A percentile compares a stretch with the other conserved stretches of the same genome.
These are phyloP conservation scores for Pyrus pyrifolia DNA, from an alignment of 306 rosid genomes.

Conservation along the genomic window DNA sequence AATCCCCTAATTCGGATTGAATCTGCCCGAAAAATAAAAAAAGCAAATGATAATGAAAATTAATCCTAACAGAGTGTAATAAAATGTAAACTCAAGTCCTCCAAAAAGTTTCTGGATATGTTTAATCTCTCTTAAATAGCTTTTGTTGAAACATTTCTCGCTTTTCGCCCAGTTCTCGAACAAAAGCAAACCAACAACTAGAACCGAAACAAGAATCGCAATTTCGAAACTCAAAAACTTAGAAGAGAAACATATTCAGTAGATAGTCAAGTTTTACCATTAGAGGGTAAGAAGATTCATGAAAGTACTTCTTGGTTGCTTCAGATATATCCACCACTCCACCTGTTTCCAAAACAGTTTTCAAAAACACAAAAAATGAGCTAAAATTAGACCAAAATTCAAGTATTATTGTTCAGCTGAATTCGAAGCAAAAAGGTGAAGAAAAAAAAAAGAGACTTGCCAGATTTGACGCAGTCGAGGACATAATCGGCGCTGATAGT, in stretches of 20 bases:
- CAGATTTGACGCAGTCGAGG: slow-evolving; percentile 39
- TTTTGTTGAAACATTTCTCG: not conserved
- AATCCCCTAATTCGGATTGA: slow-evolving; percentile 22
- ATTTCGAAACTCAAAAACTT: not conserved
- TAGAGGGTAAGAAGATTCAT: slow-evolving; percentile 29
- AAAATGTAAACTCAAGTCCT: not conserved
- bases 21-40: slow-evolving; percentile 15
- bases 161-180: not conserved
- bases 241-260: not conserved
- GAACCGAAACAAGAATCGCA: not conserved
- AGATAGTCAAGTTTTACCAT: slow-evolving; percentile 13
- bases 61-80: not conserved
- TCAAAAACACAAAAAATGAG: not conserved
- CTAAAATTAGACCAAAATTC: not conserved
- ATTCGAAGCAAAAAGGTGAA: no score
- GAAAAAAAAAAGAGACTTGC: slow-evolving; percentile 15
- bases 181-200: not conserved
- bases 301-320: slow-evolving; percentile 31
- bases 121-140: not conserved
- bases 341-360: slow-evolving; percentile 18
- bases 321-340: slow-evolving; percentile 39
- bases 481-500: slow-evolving; percentile 41
- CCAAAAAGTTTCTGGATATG: not conserved
- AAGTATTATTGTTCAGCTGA: not conserved
- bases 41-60: not conserved